A percentile compares a stretch with the other conserved stretches of the same genome.
Evolutionary conservation across 371 early-diverging fungal species (phyloP).

Genomic region (Fennellomyces sp.): DNA sequence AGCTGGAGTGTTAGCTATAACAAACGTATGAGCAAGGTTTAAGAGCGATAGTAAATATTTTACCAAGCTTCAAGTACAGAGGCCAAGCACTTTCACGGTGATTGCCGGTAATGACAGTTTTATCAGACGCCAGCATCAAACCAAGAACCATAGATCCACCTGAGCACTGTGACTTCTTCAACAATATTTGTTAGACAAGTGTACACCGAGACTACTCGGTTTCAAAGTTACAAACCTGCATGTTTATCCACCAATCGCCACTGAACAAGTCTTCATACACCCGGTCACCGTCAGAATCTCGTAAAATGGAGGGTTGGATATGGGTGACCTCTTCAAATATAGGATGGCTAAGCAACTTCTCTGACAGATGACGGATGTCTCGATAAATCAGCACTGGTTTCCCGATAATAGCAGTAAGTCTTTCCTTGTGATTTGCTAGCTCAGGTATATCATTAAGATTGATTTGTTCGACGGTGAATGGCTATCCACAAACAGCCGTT

Average conservation of each 20-base stretch:
- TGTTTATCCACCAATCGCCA: background rate
- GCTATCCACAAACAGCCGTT: too few relatives aligned
- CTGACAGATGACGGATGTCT: background rate
- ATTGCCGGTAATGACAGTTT: background rate
- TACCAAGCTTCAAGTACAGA: background rate
- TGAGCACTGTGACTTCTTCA: background rate
- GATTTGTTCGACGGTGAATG: too few relatives aligned
- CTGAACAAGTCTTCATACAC: background rate
- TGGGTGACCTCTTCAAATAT: background rate
- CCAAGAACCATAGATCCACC: background rate
- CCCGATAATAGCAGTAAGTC: too few relatives aligned
- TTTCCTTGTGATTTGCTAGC: too few relatives aligned
- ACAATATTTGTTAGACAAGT: background rate
- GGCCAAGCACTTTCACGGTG: background rate
- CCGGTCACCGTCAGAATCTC: background rate
- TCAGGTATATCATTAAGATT: too few relatives aligned
- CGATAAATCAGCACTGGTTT: slow-evolving; percentile 11
- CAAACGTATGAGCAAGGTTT: background rate
- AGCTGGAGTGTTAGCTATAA: background rate
- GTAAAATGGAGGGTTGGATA: background rate
- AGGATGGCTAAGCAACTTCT: background rate
- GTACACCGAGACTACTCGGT: background rate
- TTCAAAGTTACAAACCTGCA: background rate
- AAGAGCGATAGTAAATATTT: background rate
- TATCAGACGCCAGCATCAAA: background rate